phyloP scores from a whole-genome alignment of 2,329 filamentous ascomycete genomes.

The Coniosporium tulheliwenetii region DNA sequence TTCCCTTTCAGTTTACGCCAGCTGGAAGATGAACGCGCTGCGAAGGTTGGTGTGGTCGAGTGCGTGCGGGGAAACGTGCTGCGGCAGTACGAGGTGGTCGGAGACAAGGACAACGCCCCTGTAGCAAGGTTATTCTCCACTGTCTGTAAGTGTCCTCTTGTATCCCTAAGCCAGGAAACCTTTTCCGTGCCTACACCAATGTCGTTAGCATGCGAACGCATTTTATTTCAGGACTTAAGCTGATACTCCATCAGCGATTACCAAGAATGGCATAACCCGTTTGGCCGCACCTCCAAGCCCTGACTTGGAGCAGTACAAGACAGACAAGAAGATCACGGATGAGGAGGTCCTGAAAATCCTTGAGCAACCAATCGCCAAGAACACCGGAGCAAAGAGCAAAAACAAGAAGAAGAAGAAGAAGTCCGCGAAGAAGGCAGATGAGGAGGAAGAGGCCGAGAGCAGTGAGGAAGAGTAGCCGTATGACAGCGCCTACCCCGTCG shows the following conservation, averaged over 20 bases:
- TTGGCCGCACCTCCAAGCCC: conserved; percentile 60
- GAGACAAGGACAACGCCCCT: conserved; percentile 75
- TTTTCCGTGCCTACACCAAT: too few relatives aligned
- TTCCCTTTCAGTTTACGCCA: conserved; percentile 98
- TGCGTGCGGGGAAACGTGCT: conserved; percentile 87
- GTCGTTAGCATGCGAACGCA: not conserved
- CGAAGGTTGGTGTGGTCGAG: conserved; percentile 91
- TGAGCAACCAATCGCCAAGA: conserved; percentile 61
- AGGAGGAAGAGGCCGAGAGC: conserved; percentile 20
- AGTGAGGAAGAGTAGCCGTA: conserved; percentile 19
- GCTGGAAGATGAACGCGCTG: conserved; percentile 88
- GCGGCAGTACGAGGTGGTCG: conserved; percentile 89
- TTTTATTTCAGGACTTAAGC: conserved; percentile 6
- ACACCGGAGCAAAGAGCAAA: conserved; percentile 55
- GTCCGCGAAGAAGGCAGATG: conserved; percentile 44
- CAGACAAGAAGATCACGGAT: conserved; percentile 95
- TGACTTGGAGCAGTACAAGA: conserved; percentile 72
- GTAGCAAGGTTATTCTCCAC: conserved; percentile 84
- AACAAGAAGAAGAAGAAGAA: conserved; percentile 87
- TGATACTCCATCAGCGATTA: conserved; percentile 50
- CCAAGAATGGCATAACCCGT: conserved; percentile 90
- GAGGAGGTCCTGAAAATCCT: conserved; percentile 92
- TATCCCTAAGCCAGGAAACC: too few relatives aligned
- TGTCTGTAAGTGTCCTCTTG: conserved; percentile 54
- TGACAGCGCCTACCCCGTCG: too few relatives aligned